These are phyloP conservation scores for Ceratocystis variospora DNA, from an alignment of 2,329 filamentous ascomycete species.

Conservation along the genomic window DNA sequence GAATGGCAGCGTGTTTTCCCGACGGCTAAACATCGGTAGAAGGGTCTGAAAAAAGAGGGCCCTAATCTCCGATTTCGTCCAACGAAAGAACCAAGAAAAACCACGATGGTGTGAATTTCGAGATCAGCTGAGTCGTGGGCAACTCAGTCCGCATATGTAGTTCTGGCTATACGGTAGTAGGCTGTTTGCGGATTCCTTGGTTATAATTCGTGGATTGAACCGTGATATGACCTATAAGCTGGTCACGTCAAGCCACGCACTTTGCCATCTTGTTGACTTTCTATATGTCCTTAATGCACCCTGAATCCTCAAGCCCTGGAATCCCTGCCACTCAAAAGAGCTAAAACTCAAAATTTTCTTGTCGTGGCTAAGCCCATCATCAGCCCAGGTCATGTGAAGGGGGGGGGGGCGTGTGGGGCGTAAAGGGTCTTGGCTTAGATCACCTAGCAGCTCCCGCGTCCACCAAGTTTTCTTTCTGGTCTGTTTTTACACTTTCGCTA, in stretches of 20 bases:
- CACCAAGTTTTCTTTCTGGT: background rate
- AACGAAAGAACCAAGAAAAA: background rate
- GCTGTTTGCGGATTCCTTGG: too few relatives aligned
- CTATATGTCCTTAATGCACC: background rate
- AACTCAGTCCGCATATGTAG: too few relatives aligned
- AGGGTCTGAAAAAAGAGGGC: background rate
- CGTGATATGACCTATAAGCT: background rate
- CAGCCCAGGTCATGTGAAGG: background rate
- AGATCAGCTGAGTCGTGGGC: background rate
- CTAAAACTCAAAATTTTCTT: too few relatives aligned
- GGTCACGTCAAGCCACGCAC: background rate
- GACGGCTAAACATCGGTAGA: background rate
- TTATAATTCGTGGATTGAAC: background rate
- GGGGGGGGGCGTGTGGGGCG: background rate
- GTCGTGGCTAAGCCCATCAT: background rate
- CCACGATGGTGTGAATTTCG: background rate
- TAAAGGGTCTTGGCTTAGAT: background rate
- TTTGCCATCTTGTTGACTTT: background rate
- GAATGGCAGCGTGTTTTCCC: background rate
- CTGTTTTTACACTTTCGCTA: background rate
- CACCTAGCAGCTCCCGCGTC: background rate
- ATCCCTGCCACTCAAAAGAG: too few relatives aligned
- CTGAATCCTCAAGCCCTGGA: background rate
- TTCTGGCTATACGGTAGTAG: too few relatives aligned
- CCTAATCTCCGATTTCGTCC: background rate